These are phyloP conservation scores for Rhypophila decipiens DNA, from an alignment of 495 filamentous ascomycete species.

Conservation along the genomic window DNA sequence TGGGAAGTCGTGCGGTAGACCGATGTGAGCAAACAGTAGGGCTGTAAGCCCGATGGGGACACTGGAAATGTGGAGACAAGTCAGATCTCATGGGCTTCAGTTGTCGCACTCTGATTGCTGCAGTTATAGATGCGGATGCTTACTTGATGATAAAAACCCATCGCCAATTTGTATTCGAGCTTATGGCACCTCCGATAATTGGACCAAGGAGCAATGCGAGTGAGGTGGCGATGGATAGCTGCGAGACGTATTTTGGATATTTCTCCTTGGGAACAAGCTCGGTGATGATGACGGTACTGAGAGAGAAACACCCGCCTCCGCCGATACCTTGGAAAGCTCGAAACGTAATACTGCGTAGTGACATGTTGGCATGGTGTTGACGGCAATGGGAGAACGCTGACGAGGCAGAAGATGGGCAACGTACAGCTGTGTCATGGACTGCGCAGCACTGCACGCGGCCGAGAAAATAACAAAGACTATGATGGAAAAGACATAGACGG, in stretches of 20 bases:
- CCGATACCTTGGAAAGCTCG: slow-evolving; percentile 40
- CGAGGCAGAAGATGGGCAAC: too few species aligned
- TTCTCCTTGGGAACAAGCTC: slow-evolving; percentile 28
- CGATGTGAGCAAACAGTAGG: background rate
- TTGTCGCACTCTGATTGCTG: too few species aligned
- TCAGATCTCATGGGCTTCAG: too few species aligned
- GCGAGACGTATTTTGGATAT: slow-evolving; percentile 9
- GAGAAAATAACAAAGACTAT: slow-evolving; percentile 37
- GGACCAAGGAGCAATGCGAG: slow-evolving; percentile 33
- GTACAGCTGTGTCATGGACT: slow-evolving; percentile 28
- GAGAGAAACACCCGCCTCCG: slow-evolving; percentile 29
- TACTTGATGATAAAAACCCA: background rate
- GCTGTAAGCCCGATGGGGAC: background rate
- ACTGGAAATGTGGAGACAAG: too few species aligned
- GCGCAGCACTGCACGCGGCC: slow-evolving; percentile 27
- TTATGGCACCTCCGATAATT: slow-evolving; percentile 35
- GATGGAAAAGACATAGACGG: slow-evolving; percentile 22
- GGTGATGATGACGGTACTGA: slow-evolving; percentile 28
- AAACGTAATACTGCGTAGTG: slow-evolving; percentile 28
- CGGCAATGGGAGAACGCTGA: too few species aligned
- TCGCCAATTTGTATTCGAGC: background rate
- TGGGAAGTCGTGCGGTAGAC: slow-evolving; percentile 12
- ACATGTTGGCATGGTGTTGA: too few species aligned
- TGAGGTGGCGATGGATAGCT: slow-evolving; percentile 9
- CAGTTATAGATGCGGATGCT: too few species aligned